These are phyloP conservation scores for Citrus hindsii DNA, from an alignment of 345 rosid species.

Conservation along the genomic window DNA sequence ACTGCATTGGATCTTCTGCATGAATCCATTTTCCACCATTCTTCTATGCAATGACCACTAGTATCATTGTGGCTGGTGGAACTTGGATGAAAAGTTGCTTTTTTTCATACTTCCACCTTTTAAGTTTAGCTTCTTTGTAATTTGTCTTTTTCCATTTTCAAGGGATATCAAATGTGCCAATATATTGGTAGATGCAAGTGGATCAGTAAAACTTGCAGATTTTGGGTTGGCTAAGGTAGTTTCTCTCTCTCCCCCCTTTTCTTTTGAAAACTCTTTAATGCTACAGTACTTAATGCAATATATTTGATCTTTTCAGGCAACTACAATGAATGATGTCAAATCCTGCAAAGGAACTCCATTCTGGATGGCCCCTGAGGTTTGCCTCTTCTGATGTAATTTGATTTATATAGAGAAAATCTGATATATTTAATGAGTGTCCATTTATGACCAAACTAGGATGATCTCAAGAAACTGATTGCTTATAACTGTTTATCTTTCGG, in stretches of 20 bases:
- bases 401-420: not conserved
- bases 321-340: slow-evolving; percentile 69
- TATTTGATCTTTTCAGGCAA: slow-evolving; percentile 46
- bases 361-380: slow-evolving; percentile 99
- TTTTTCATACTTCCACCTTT: not conserved
- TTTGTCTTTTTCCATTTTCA: slow-evolving; percentile 11
- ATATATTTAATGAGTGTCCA: not conserved
- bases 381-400: slow-evolving; percentile 18
- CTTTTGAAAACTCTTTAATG: not conserved
- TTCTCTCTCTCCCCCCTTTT: slow-evolving; percentile 1
- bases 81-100: not conserved
- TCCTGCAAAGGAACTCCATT: slow-evolving; percentile 81
- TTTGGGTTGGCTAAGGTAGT: slow-evolving; percentile 94
- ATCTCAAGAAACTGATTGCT: not conserved
- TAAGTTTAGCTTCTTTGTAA: not conserved
- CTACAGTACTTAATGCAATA: not conserved
- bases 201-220: slow-evolving; percentile 90
- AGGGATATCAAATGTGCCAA: slow-evolving; percentile 97
- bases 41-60: not conserved
- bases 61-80: not conserved
- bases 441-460: not conserved
- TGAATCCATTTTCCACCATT: not conserved
- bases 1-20: not conserved
- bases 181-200: slow-evolving; percentile 73
- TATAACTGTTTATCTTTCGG: not conserved